Conservation (phyloP, 73 alveolate species). For the Symbiodinium pilosum region DNA sequence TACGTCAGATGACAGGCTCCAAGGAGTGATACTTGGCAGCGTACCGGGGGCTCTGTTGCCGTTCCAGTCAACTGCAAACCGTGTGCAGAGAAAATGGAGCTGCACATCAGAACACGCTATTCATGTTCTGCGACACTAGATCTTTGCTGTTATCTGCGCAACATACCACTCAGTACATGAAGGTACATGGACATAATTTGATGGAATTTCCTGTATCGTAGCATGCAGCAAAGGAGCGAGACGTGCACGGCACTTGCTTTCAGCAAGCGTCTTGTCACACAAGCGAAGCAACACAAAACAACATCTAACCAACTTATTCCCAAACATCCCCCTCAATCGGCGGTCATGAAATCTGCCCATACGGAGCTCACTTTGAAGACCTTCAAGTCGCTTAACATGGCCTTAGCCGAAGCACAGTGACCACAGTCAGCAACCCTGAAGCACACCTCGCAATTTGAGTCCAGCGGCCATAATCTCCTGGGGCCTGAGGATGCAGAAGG, state of each 20-base stretch:
- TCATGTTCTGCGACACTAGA: neutral
- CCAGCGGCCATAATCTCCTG: constrained; percentile 61
- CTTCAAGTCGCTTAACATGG: constrained; percentile 58
- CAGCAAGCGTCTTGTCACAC: too few species aligned
- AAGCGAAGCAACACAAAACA: too few species aligned
- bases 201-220: too few species aligned
- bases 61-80: neutral
- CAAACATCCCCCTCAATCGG: neutral
- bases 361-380: constrained; percentile 79
- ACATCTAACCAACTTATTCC: too few species aligned
- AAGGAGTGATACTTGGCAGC: constrained; percentile 9
- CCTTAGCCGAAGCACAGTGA: constrained; percentile 43
- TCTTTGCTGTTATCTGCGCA: neutral
- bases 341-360: constrained; percentile 84
- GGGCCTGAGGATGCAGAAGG: constrained; percentile 12
- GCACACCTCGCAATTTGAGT: neutral
- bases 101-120: neutral
- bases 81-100: neutral
- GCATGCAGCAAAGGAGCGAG: neutral
- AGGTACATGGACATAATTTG: too few species aligned
- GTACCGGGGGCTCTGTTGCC: neutral
- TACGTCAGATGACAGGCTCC: too few species aligned
- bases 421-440: neutral
- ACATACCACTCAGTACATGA: neutral
- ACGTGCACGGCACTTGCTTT: neutral